Base-by-base conservation (phyloP, 2,329 filamentous ascomycete species). In the Alternaria atra region DNA sequence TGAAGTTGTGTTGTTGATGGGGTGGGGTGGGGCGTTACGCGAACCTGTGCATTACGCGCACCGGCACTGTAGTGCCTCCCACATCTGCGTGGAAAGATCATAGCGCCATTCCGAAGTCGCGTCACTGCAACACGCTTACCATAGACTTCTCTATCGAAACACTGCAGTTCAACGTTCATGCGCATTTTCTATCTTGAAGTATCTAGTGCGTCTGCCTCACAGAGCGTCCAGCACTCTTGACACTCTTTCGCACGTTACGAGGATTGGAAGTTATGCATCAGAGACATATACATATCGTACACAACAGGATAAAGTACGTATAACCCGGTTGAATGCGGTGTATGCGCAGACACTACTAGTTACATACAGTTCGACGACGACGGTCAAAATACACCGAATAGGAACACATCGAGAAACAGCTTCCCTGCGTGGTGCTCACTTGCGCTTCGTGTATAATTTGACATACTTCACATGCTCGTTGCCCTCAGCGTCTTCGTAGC, bases 401-500 rank as follows among this genome's bases (percentile, higher is more conserved):
- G 1, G 1, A 34, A 34, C 15, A 15, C 7, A 48, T n/a, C 29
- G 5, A 48, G 2, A 13, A 34, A 12, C 29, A 48, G 4, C 12
- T 35, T 35, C 34, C 17, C 17, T 42, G 5, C 10, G 8, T 42
- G 39, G 17, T 42, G 1, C 46, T 48, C 13, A 48, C n/a, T 69
- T 57, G 20, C 66, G 58, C 61, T 77, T 74, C 6, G 68, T 70
- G 52, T 73, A 74, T 8, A 75, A 67, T 60, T 76, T 77, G 5
- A 76, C 67, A 67, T 77, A 77, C 20, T 67, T 61, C 23, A 77
- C 65, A 54, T 75, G 71, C 66, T 77, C 73, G 12, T 64, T 65
- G 2, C 76, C 75, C 40, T 69, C 54, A 1, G 55, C 66, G 55
- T 75, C 73, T 42, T 73, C 68, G 55, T 72, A 69, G 42, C 74